Percentiles rank a stretch among this genome's conserved stretches.
These are phyloP conservation scores for Solanum raphanifolium DNA, from an alignment of 257 asterid species.

Conservation along the genomic window DNA sequence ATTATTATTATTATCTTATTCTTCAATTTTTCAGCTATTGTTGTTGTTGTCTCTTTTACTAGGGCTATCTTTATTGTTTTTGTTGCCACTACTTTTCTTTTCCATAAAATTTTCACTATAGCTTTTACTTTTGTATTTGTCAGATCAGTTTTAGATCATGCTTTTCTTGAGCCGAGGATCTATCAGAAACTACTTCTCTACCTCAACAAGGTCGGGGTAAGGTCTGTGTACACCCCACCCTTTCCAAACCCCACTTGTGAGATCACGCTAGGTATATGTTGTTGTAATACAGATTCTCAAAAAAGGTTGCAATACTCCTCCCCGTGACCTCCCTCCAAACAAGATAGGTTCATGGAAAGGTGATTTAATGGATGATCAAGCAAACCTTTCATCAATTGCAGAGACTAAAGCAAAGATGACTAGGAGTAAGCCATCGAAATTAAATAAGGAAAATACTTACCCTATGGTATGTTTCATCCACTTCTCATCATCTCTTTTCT, in stretches of 20 bases:
- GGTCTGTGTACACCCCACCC: neutral
- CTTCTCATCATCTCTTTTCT: conserved; percentile 88
- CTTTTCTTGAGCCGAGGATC: neutral
- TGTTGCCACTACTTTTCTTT: neutral
- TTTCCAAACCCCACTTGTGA: neutral
- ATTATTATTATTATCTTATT: neutral
- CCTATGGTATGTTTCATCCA: conserved; percentile 97
- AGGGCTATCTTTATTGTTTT: neutral
- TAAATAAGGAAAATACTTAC: conserved; percentile 30
- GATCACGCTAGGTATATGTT: neutral
- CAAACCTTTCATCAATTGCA: neutral
- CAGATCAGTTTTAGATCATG: neutral
- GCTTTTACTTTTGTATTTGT: neutral
- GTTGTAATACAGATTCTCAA: neutral
- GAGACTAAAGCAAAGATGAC: neutral
- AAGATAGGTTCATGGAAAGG: neutral
- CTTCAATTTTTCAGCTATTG: neutral
- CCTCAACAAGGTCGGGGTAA: neutral
- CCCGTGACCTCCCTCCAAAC: neutral
- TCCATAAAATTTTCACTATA: neutral
- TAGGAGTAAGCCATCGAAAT: neutral
- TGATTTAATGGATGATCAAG: neutral
- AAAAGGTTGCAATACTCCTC: neutral
- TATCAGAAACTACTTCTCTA: neutral
- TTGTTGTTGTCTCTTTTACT: neutral